These are phyloP conservation scores for Agrostemma githago DNA, from an alignment of 148 eudicot genomes.

Conservation along the genomic window DNA sequence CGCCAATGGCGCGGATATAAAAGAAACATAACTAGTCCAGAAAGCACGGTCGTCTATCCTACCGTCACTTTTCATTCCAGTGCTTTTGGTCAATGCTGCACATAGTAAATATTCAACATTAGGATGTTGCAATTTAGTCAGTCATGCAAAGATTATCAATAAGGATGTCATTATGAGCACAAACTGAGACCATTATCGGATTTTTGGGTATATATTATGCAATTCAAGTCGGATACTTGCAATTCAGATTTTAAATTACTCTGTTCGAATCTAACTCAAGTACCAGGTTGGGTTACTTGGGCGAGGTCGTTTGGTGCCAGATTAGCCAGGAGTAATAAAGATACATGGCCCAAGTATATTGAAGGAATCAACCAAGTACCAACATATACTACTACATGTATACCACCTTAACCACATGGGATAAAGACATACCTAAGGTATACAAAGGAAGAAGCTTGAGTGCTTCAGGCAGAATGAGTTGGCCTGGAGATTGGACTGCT, in stretches of 20 bases:
- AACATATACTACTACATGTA: neutral
- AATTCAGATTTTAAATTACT: too few relatives aligned
- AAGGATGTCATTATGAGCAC: neutral
- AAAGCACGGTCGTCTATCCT: constrained; percentile 78
- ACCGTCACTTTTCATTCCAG: constrained; percentile 74
- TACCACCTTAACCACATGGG: neutral
- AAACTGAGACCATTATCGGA: neutral
- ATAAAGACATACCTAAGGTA: constrained; percentile 61
- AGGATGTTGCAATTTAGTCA: neutral
- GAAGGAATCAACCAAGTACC: neutral
- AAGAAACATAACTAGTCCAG: constrained; percentile 80
- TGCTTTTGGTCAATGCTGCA: constrained; percentile 76
- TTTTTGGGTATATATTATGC: too few relatives aligned
- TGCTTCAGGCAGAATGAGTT: constrained; percentile 93
- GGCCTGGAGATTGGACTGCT: constrained; percentile 72
- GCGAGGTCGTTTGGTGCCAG: neutral
- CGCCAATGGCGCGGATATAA: constrained; percentile 65
- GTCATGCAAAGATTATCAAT: neutral
- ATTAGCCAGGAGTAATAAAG: neutral
- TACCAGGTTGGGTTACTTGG: neutral
- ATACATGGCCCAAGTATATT: neutral
- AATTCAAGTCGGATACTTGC: too few relatives aligned
- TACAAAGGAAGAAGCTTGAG: constrained; percentile 87
- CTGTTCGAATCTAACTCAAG: neutral
- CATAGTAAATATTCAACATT: constrained; percentile 8